Conservation (phyloP, 2,329 filamentous ascomycete species). For the Trichoderma sp. region DNA sequence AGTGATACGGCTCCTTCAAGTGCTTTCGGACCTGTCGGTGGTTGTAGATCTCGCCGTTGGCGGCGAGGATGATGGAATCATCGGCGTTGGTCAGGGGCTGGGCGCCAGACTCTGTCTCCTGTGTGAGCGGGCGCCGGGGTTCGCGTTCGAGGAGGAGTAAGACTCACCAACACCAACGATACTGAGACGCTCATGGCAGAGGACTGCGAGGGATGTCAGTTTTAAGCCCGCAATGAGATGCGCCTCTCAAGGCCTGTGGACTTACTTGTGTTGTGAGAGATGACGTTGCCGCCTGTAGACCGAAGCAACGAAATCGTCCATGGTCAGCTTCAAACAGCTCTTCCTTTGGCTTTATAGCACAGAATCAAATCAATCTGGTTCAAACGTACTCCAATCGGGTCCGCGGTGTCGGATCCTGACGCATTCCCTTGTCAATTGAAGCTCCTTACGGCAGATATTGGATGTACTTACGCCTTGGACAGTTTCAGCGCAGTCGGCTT, state of each 20-base stretch:
- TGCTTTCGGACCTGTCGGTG: conserved; percentile 90
- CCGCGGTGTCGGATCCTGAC: conserved; percentile 88
- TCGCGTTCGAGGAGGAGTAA: neutral
- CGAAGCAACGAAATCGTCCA: conserved; percentile 3
- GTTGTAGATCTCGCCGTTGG: conserved; percentile 99
- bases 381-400: conserved; percentile 91
- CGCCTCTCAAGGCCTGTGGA: conserved; percentile 33
- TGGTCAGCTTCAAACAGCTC: conserved; percentile 1
- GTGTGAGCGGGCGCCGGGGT: conserved; percentile 30
- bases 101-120: conserved; percentile 78
- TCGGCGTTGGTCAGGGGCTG: conserved; percentile 95
- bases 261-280: conserved; percentile 88
- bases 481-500: conserved; percentile 93
- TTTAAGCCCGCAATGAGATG: neutral
- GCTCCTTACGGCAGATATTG: neutral
- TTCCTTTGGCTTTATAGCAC: neutral
- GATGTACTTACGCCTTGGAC: conserved; percentile 78
- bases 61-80: conserved; percentile 82
- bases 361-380: neutral
- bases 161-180: conserved; percentile 92
- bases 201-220: conserved; percentile 59
- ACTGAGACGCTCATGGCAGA: conserved; percentile 95
- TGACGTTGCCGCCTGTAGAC: conserved; percentile 76
- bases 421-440: conserved; percentile 26
- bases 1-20: conserved; percentile 82